Evolutionary conservation across 345 rosid genomes (phyloP).

Genomic region (Pistacia atlantica): DNA sequence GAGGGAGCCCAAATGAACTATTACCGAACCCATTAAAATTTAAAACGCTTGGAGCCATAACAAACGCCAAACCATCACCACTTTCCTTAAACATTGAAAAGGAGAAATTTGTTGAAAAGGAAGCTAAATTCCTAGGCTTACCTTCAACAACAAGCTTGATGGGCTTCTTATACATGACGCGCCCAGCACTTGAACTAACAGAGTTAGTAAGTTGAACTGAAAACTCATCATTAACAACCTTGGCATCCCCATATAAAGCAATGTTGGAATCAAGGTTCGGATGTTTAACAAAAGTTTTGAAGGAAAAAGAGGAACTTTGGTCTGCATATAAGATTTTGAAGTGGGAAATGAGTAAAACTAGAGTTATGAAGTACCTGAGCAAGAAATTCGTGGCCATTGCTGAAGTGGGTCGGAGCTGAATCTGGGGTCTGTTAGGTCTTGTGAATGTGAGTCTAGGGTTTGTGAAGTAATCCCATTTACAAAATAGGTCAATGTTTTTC

Average conservation of each 20-base stretch:
- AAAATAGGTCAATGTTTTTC: conserved; percentile 16
- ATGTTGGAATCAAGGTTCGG: conserved; percentile 51
- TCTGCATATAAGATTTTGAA: conserved; percentile 41
- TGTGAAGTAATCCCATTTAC: conserved; percentile 38
- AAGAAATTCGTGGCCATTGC: conserved; percentile 54
- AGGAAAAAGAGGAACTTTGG: conserved; percentile 49
- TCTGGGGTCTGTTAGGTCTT: conserved; percentile 8
- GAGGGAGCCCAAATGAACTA: conserved; percentile 52
- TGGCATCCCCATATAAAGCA: conserved; percentile 67
- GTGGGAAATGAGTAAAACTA: conserved; percentile 37
- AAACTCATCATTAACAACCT: conserved; percentile 47
- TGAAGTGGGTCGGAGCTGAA: conserved; percentile 34
- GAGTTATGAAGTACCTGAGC: conserved; percentile 28
- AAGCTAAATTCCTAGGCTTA: conserved; percentile 40
- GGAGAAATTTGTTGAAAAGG: conserved; percentile 67
- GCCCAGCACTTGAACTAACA: conserved; percentile 52
- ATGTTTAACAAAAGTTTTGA: conserved; percentile 46
- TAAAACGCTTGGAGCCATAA: conserved; percentile 56
- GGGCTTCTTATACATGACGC: conserved; percentile 67
- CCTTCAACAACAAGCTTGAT: conserved; percentile 55
- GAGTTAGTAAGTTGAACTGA: conserved; percentile 61
- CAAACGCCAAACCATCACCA: conserved; percentile 71
- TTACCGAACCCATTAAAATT: conserved; percentile 32
- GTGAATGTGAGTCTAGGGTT: conserved; percentile 26
- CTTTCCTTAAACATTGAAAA: conserved; percentile 48